Conservation (phyloP, 2,329 filamentous ascomycete species). For the Stylonectria norvegica region DNA sequence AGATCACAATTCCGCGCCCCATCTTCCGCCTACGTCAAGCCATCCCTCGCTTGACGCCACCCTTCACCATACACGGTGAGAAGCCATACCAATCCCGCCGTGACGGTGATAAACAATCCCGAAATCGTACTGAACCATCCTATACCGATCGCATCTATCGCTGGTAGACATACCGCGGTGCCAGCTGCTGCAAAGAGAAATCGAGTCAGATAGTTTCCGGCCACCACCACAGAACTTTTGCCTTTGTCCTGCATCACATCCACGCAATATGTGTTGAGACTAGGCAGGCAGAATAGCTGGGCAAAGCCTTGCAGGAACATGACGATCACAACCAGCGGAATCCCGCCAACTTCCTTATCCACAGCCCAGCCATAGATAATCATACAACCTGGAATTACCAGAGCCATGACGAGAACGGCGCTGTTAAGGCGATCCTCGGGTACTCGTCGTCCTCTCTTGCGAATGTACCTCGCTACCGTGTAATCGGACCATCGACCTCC, state of each 20-base stretch:
- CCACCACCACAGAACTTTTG: slow-evolving; percentile 64
- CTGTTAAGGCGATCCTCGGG: slow-evolving; percentile 63
- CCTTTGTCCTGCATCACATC: slow-evolving; percentile 63
- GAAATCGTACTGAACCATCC: slow-evolving; percentile 71
- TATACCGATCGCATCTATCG: slow-evolving; percentile 65
- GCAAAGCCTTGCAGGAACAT: slow-evolving; percentile 70
- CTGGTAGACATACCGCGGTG: slow-evolving; percentile 66
- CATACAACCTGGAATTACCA: slow-evolving; percentile 55
- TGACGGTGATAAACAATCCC: slow-evolving; percentile 15
- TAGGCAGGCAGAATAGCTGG: slow-evolving; percentile 68
- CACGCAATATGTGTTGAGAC: slow-evolving; percentile 68
- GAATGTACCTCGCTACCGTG: slow-evolving; percentile 57
- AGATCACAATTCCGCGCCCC: too few species aligned
- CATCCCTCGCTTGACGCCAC: slow-evolving; percentile 9
- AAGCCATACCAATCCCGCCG: slow-evolving; percentile 14
- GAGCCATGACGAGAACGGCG: slow-evolving; percentile 49
- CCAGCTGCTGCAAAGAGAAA: slow-evolving; percentile 69
- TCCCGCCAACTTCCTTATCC: slow-evolving; percentile 43
- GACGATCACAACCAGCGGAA: slow-evolving; percentile 59
- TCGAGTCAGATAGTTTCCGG: slow-evolving; percentile 70
- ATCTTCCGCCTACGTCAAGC: too few species aligned
- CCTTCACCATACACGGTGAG: slow-evolving; percentile 14
- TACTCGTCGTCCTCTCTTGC: slow-evolving; percentile 53
- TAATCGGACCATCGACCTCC: slow-evolving; percentile 67
- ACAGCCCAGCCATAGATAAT: slow-evolving; percentile 53